Base-by-base conservation (phyloP, 176 grass and related monocot species). In the Eragrostis curvula region DNA sequence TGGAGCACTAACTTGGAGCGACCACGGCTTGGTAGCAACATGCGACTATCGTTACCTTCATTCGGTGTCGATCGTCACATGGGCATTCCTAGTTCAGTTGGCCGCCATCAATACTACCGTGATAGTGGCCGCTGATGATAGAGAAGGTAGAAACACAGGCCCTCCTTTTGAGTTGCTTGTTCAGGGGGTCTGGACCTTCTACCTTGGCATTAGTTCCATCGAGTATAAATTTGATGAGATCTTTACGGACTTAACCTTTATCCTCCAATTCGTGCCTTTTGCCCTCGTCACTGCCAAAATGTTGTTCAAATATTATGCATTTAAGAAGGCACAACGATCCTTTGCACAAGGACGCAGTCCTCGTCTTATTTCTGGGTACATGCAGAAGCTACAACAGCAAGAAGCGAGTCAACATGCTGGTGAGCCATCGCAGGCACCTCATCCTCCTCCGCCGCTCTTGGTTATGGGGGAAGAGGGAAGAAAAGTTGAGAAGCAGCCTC, bases 321-420 rank as follows among this genome's bases (percentile, higher is more conserved):
- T 49, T 49, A 7, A 42, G n/a, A 74, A 52, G 80, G 69, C 70
- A 46, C 46, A 21, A 3, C 4, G 17, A 25, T 83, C 80, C 15
- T 27, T 64, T 24, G 58, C 45, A 9, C 44, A 73, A 11, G 80
- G 80, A 41, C 58, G 21, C 5, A 83, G 17, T 41, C 70, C 81
- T 14, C 44, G 52, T 5, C 55, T 71, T n/a, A 36, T 61, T 46
- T 27, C 16, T 16, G 41, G 41, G 1, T 71, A 81, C 59, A 83
- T 74, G 81, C 30, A 53, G n/a, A 21, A 43, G 1, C 30, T 24
- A 20, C 6, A 3, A 14, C 23, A 2, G 11, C 24, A 50, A 71
- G 69, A 12, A 72, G 27, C 8, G 51, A 29, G 3, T 14, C 8
- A 20, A 17, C 46, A 12, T 32, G n/a, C n/a, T n/a, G 16, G 2